Evolutionary conservation across 345 rosid species (phyloP), one percentile per base, ranked within the genome.

Genomic region (Clarkia xantiana): DNA sequence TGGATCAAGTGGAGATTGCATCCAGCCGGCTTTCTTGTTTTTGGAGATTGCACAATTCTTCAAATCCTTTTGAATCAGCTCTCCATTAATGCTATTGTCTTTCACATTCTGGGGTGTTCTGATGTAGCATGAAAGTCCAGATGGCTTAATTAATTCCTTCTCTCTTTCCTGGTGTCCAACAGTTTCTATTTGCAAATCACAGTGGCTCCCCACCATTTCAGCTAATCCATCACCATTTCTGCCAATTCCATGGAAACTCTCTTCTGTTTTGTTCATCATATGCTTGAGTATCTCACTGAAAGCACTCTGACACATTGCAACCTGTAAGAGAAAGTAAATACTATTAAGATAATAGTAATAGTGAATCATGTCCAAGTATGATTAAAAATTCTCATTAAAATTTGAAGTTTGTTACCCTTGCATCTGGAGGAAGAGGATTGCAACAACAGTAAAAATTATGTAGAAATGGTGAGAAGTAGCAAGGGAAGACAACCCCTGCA

Each of bases 391-490:
- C 15, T 40, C 47, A 36, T 11, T 36, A 55, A 8, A 42, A 34
- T 36, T 39, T 9, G 23, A 61, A 59, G 53, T 46, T 46, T 46
- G 52, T 74, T 81, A 91, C 96, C 93, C 94, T 81, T 82, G 80
- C 84, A 70, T 91, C 98, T 54, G 96, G 75, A 52, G 79, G 84
- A 63, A 82, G 86, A 54, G 98, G 93, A 76, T 81, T 86, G 86
- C 96, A 86, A 66, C 85, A 83, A 66, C 89, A 84, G 70, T 91
- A 91, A 51, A 91, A 81, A 60, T 84, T 76, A 59, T 86, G 98
- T 66, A 91, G 71, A 73, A 86, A 86, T 19, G 96, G 98, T 17
- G 89, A 81, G 69, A 91, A 91, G 62, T 86, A 91, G 67, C 67
- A 69, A 6, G 96, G 98, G 57, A 91, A 91, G 62, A 81, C 94